Conservation (phyloP, 768 basidiomycete species). For the Boletus coccyginus region DNA sequence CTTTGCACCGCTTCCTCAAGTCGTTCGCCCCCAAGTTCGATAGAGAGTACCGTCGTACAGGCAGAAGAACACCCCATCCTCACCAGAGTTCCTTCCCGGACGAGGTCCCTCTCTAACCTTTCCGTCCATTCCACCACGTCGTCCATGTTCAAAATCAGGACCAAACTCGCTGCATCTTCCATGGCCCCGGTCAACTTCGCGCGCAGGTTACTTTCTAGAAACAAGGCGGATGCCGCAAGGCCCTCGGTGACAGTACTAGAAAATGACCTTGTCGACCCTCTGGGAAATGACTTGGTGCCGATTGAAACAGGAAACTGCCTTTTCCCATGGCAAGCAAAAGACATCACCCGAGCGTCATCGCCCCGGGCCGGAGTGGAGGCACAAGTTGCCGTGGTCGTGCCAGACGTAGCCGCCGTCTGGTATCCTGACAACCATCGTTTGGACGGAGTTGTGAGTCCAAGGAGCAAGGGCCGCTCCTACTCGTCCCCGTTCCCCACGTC, state of each 20-base stretch:
- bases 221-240: conserved; percentile 23
- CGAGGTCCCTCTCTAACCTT: conserved; percentile 56
- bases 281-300: conserved; percentile 19
- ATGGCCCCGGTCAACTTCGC: conserved; percentile 50
- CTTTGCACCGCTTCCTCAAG: conserved; percentile 35
- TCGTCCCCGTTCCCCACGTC: conserved; percentile 65
- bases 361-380: conserved; percentile 12
- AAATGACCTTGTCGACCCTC: conserved; percentile 6
- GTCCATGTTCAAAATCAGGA: conserved; percentile 48
- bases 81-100: conserved; percentile 41
- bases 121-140: conserved; percentile 45
- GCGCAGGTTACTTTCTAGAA: conserved; percentile 53
- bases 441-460: conserved; percentile 29
- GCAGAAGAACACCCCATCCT: conserved; percentile 11
- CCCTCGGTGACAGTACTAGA: conserved; percentile 8
- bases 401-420: conserved; percentile 11
- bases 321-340: conserved; percentile 43
- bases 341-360: conserved; percentile 15
- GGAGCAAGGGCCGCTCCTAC: conserved; percentile 56
- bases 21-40: conserved; percentile 13
- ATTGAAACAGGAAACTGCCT: conserved; percentile 35
- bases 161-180: conserved; percentile 42
- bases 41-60: conserved; percentile 9
- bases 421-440: conserved; percentile 15
- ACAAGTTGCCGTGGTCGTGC: conserved; percentile 5